phyloP scores from a whole-genome alignment of 257 asterid species.

The Nicotiana attenuata region DNA sequence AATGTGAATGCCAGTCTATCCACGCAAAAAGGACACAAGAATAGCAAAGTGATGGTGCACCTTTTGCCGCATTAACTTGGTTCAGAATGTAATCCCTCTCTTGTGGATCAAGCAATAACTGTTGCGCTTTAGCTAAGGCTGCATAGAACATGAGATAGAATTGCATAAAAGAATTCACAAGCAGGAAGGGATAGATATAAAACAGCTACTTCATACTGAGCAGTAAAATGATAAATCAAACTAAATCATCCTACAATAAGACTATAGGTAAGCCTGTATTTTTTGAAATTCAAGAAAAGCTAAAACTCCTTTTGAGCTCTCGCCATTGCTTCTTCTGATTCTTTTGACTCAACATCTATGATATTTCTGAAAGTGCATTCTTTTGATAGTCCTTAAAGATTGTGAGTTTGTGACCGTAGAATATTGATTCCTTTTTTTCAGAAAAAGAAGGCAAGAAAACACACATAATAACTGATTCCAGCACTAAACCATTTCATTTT shows the following conservation, averaged over 20 bases:
- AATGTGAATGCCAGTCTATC: background rate
- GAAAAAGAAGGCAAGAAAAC: background rate
- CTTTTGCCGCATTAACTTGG: conserved; percentile 92
- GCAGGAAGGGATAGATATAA: background rate
- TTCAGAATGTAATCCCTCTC: conserved; percentile 90
- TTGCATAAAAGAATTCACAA: background rate
- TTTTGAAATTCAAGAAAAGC: background rate
- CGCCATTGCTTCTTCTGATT: background rate
- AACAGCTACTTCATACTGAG: background rate
- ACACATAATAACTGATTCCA: background rate
- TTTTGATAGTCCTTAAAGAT: background rate
- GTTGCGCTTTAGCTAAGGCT: conserved; percentile 97
- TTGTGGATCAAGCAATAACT: conserved; percentile 71
- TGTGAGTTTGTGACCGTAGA: background rate
- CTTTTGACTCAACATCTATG: background rate
- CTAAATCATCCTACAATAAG: background rate
- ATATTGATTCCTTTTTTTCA: background rate
- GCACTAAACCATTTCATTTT: background rate
- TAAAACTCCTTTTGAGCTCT: background rate
- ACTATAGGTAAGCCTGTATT: background rate
- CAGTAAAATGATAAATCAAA: background rate
- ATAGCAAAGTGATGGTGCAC: conserved; percentile 21
- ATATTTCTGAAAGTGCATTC: background rate
- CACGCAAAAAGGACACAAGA: background rate
- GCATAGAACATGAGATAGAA: conserved; percentile 22